Evolutionary conservation across 2,329 filamentous ascomycete genomes (phyloP).

Genomic region (Colletotrichum echinochloae): DNA sequence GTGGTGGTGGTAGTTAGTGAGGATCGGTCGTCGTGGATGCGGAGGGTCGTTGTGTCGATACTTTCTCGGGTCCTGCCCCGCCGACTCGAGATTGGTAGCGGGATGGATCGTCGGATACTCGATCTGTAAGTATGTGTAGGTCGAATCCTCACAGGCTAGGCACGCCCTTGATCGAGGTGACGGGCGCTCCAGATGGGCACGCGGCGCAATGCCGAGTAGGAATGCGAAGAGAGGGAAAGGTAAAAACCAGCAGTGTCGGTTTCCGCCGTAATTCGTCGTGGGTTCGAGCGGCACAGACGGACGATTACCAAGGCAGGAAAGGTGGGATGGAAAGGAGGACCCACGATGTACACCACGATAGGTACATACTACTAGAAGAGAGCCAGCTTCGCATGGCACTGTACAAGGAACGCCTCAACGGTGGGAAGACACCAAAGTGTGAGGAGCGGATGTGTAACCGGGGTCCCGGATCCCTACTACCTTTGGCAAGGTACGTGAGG

Average conservation of each 20-base stretch:
- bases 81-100: neutral
- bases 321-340: conserved; percentile 20
- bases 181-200: neutral
- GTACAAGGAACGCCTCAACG: neutral
- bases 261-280: conserved; percentile 15
- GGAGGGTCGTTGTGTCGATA: neutral
- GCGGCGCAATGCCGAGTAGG: conserved; percentile 20
- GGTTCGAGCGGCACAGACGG: neutral
- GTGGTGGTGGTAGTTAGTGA: neutral
- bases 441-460: conserved; percentile 6
- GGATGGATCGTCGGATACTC: conserved; percentile 4
- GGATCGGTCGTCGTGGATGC: neutral
- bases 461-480: neutral
- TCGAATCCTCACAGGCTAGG: neutral
- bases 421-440: conserved; percentile 6
- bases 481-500: neutral
- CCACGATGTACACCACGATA: conserved; percentile 3
- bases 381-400: conserved; percentile 10
- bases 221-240: neutral
- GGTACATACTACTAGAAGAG: neutral
- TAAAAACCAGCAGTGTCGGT: neutral
- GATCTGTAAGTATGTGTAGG: neutral
- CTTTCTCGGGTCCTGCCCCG: conserved; percentile 18
- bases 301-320: conserved; percentile 35
- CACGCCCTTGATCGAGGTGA: neutral